Percentiles rank a stretch among this genome's conserved stretches.
Conservation (phyloP, 2,329 filamentous ascomycete species). For the Hypoxylon sp. region DNA sequence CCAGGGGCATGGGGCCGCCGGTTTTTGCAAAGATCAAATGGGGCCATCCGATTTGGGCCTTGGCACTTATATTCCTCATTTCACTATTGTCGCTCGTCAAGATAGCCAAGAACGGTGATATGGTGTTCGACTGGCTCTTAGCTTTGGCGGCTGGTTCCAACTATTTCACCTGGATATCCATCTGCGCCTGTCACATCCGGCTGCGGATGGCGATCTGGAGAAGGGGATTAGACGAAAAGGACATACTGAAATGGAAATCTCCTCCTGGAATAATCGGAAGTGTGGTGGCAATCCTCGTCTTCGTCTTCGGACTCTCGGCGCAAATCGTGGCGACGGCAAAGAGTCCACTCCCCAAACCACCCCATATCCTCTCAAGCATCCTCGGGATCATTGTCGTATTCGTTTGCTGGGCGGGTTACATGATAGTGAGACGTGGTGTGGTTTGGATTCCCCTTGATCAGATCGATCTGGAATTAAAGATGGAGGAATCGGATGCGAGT, state of each 20-base stretch:
- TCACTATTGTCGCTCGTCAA: slow-evolving; percentile 63
- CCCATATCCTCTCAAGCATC: slow-evolving; percentile 49
- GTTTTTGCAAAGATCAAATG: slow-evolving; percentile 49
- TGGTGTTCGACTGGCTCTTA: slow-evolving; percentile 63
- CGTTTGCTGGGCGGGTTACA: slow-evolving; percentile 49
- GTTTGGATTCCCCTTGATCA: slow-evolving; percentile 47
- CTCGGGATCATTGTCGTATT: slow-evolving; percentile 51
- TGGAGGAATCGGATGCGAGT: slow-evolving; percentile 3
- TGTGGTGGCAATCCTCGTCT: slow-evolving; percentile 52
- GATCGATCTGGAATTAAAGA: slow-evolving; percentile 46
- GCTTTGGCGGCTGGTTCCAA: slow-evolving; percentile 63
- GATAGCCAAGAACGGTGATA: slow-evolving; percentile 54
- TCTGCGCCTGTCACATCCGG: slow-evolving; percentile 62
- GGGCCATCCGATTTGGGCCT: slow-evolving; percentile 62
- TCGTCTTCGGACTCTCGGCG: slow-evolving; percentile 51
- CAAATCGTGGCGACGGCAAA: slow-evolving; percentile 51
- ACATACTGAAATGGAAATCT: slow-evolving; percentile 51
- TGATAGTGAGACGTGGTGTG: slow-evolving; percentile 35
- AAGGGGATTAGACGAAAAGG: slow-evolving; percentile 56
- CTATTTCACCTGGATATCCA: slow-evolving; percentile 65
- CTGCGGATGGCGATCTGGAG: slow-evolving; percentile 60
- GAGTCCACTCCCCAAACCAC: slow-evolving; percentile 41
- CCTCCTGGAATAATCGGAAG: slow-evolving; percentile 52
- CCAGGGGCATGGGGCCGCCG: slow-evolving; percentile 55
- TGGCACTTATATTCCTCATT: slow-evolving; percentile 58